These are phyloP conservation scores for Gautieria morchelliformis DNA, from an alignment of 768 basidiomycete species.

Conservation along the genomic window DNA sequence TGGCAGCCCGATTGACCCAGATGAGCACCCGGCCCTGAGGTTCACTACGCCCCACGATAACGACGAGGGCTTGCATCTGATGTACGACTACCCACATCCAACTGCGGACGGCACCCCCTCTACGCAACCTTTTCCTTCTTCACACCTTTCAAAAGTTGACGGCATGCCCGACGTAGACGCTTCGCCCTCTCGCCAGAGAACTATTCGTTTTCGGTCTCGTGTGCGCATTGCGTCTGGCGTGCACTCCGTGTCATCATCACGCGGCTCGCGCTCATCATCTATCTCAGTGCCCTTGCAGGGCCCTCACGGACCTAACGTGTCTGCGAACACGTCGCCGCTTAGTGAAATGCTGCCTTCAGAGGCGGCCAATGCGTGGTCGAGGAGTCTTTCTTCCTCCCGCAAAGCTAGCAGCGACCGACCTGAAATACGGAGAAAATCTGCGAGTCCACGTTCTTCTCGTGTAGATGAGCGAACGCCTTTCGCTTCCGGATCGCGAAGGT, in stretches of 20 bases:
- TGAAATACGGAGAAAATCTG: background rate
- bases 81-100: background rate
- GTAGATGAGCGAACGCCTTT: slow-evolving; percentile 32
- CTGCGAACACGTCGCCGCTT: background rate
- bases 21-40: background rate
- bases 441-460: background rate
- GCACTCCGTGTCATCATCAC: slow-evolving; percentile 34
- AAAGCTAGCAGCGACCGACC: background rate
- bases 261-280: slow-evolving; percentile 66
- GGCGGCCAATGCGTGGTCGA: slow-evolving; percentile 15
- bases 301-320: slow-evolving; percentile 36
- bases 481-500: slow-evolving; percentile 9
- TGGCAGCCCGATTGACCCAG: background rate
- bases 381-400: background rate
- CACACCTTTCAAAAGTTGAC: background rate
- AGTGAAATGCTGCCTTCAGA: slow-evolving; percentile 10
- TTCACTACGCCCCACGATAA: background rate
- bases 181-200: slow-evolving; percentile 4
- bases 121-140: background rate
- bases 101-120: background rate
- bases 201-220: slow-evolving; percentile 61
- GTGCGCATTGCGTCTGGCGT: slow-evolving; percentile 72
- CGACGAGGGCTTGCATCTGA: slow-evolving; percentile 5
- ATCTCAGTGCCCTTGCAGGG: slow-evolving; percentile 71
- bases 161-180: background rate